Base-by-base conservation (phyloP, 805 yeast genomes). In the Sugiyamaella boreocaroliniensis region DNA sequence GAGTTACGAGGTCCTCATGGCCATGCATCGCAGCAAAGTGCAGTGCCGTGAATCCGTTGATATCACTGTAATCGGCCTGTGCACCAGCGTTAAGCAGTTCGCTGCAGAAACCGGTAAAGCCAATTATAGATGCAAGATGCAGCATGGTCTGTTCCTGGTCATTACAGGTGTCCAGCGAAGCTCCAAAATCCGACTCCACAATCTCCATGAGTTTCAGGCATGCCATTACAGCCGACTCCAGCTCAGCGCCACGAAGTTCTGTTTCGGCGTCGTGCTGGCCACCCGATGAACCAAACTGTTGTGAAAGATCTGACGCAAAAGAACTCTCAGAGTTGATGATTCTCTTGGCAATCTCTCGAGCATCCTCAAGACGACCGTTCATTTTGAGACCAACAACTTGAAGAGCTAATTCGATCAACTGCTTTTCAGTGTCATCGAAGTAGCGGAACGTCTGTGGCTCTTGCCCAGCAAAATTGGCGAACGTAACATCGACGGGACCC, bases 331-430 rank as follows among this genome's bases (percentile, higher is more conserved):
- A 77, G 11, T 93, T 95, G 50, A 92, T 89, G 59, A 93, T 89
- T 58, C 96, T 76, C 67, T 85, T 85, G 1, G 98, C 98, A 61
- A 93, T 87, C 64, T 89, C 89, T 60, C 87, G 81, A 1, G 98
- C 97, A 68, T 92, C 97, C 65, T 93, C 98, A 53, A 93, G 73
- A 63, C 85, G 84, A 54, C 98, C 99, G 64, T 89, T 90, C 97
- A 92, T 89, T 71, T 92, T 92, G 69, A 90, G 75, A 1, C 99
- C 99, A 42, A 93, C 97, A 61, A 93, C 93, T 66, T 93, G 98
- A 61, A 93, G 75, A 1, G 99, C 99, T 57, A 93, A 75, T 70
- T 93, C 99, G 65, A 92, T 87, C 65, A 93, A 77, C 68, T 92
- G 97, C 59, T 93, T 79, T 69, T 93, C 99, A 9, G 97, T 86